A percentile compares a stretch with the other conserved stretches of the same genome.
Conservation (phyloP, 2,329 filamentous ascomycete species). For the Xylaria hypoxylon region DNA sequence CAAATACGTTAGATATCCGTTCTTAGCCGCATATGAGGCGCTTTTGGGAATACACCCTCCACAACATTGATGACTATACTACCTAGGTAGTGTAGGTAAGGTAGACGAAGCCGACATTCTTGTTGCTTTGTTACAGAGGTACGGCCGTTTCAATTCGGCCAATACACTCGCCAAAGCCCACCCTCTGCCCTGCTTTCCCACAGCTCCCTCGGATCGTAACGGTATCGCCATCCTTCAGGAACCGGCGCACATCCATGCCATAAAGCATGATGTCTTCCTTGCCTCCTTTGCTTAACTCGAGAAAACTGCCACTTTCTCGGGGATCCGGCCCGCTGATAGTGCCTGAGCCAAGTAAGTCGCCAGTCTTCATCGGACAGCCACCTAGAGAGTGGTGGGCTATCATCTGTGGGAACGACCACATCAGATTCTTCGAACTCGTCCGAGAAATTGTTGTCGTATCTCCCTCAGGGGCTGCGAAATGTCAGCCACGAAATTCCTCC, state of each 20-base stretch:
- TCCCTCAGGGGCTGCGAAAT: slow-evolving; percentile 55
- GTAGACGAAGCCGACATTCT: background rate
- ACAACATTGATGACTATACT: background rate
- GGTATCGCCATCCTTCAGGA: slow-evolving; percentile 60
- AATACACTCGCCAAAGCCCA: slow-evolving; percentile 60
- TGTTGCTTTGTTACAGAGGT: slow-evolving; percentile 25
- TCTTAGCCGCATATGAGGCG: background rate
- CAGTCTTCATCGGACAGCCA: slow-evolving; percentile 78
- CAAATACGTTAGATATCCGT: background rate
- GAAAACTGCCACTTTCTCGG: slow-evolving; percentile 56
- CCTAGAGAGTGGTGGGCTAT: slow-evolving; percentile 81
- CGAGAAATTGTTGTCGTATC: slow-evolving; percentile 67
- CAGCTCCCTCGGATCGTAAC: slow-evolving; percentile 56
- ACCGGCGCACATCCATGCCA: slow-evolving; percentile 56
- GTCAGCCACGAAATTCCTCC: slow-evolving; percentile 32
- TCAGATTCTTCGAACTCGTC: slow-evolving; percentile 73
- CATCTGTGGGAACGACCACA: slow-evolving; percentile 90
- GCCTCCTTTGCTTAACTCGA: slow-evolving; percentile 61
- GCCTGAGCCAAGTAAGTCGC: slow-evolving; percentile 81
- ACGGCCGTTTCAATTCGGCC: slow-evolving; percentile 50
- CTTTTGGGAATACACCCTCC: background rate
- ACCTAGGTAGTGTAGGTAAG: too few species aligned
- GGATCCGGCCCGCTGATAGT: slow-evolving; percentile 70
- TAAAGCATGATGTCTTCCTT: slow-evolving; percentile 57
- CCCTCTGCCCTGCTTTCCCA: slow-evolving; percentile 51